A percentile compares a stretch with the other conserved stretches of the same genome.
Evolutionary conservation across 768 basidiomycete species (phyloP).

Genomic region (Cytidiella melzeri): DNA sequence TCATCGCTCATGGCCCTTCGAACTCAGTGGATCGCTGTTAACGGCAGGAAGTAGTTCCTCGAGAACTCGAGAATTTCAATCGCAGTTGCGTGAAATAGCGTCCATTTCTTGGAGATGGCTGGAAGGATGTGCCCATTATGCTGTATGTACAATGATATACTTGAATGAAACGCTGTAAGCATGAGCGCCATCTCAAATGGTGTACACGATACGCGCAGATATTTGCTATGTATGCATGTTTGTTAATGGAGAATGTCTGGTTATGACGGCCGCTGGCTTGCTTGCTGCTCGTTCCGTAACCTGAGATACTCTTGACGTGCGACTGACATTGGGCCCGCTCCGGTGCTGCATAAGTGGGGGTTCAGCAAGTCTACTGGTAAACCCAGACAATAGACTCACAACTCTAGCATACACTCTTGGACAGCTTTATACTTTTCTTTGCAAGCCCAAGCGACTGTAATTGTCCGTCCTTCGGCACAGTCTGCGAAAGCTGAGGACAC

Average conservation of each 20-base stretch:
- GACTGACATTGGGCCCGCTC: constrained; percentile 65
- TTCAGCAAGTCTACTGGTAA: not conserved
- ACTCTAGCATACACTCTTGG: constrained; percentile 75
- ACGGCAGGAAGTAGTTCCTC: constrained; percentile 23
- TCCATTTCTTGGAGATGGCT: too few species aligned
- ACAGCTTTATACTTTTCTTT: constrained; percentile 58
- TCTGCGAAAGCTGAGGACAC: constrained; percentile 63
- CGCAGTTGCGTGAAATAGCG: too few species aligned
- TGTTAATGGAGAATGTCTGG: too few species aligned
- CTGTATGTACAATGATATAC: not conserved
- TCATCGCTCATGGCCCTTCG: constrained; percentile 67
- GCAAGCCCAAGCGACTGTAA: constrained; percentile 86
- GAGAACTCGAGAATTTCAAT: too few species aligned
- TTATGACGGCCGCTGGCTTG: constrained; percentile 8
- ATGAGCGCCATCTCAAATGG: too few species aligned
- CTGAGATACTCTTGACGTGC: constrained; percentile 71
- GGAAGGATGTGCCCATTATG: not conserved
- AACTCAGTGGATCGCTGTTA: constrained; percentile 57
- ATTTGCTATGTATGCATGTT: too few species aligned
- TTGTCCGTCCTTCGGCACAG: constrained; percentile 74
- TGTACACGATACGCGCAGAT: too few species aligned
- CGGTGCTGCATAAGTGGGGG: constrained; percentile 41
- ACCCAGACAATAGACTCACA: constrained; percentile 41
- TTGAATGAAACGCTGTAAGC: too few species aligned
- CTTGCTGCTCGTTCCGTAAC: constrained; percentile 40